These are phyloP conservation scores for Apiotrichum siamense DNA, from an alignment of 1,284 basidiomycete genomes.

Conservation along the genomic window DNA sequence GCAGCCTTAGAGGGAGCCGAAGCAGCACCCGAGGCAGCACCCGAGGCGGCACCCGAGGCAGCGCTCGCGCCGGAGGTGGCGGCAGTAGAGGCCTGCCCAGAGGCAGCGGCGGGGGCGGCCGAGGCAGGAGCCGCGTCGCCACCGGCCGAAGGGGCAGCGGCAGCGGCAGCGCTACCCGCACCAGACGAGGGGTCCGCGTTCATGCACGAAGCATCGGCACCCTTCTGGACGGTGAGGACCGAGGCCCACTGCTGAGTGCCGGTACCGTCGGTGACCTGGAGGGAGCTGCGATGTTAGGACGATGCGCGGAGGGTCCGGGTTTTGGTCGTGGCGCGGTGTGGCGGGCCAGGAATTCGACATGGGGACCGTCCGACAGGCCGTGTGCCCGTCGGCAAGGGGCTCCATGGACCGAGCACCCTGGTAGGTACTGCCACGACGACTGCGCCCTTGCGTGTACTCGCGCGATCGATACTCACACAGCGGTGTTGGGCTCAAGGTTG, in stretches of 20 bases:
- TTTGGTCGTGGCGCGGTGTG: too few relatives aligned
- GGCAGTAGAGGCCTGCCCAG: not conserved
- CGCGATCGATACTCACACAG: conserved; percentile 52
- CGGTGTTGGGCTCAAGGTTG: conserved; percentile 53
- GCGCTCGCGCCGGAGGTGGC: not conserved
- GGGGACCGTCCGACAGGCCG: too few relatives aligned
- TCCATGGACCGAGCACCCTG: too few relatives aligned
- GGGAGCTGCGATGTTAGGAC: conserved; percentile 24
- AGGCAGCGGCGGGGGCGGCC: not conserved
- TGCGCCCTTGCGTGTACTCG: too few relatives aligned
- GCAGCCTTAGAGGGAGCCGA: conserved; percentile 10
- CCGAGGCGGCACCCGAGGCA: not conserved
- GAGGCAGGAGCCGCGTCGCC: not conserved
- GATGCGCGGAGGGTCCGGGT: too few relatives aligned
- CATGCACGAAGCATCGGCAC: conserved; percentile 44
- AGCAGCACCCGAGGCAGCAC: conserved; percentile 9
- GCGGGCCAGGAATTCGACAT: too few relatives aligned
- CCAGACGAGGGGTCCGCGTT: conserved; percentile 1
- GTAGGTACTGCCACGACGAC: too few relatives aligned
- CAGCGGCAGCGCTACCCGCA: not conserved
- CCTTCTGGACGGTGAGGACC: conserved; percentile 52
- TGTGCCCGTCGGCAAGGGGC: too few relatives aligned
- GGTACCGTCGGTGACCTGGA: conserved; percentile 52
- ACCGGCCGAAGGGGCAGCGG: not conserved
- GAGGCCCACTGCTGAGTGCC: conserved; percentile 58